Evolutionary conservation across 2,329 filamentous ascomycete genomes (phyloP), one percentile per base, ranked within the genome.

Genomic region (Hypoxylon sp.): DNA sequence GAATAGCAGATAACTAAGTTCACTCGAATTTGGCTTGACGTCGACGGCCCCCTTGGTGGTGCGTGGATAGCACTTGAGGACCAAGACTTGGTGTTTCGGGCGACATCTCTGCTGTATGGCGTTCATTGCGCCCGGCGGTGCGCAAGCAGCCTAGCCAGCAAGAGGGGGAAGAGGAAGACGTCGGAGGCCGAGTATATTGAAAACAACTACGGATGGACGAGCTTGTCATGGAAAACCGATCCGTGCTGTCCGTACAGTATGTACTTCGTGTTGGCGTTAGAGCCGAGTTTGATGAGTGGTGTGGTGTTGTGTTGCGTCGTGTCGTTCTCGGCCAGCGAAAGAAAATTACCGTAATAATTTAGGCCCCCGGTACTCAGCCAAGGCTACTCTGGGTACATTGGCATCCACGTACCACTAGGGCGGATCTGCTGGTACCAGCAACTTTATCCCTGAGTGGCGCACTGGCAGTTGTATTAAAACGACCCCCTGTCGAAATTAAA

Each of bases 1-100:
- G 86, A 97, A 98, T 61, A 98, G 89, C 72, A 99, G 89, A 80
- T 98, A 98, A 82, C 94, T 97, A 71, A 99, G 89, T 85, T 99
- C 96, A 82, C 94, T 97, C 73, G 94, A 94, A 82, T 98, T 98
- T 49, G 96, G 95, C 82, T 95, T 97, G 78, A 97, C 94, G 77
- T 97, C 94, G 79, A 95, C 92, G 70, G 93, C 91, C 57, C 93
- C 94, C 83, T 98, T 98, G 72, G 93, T 93, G 72, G 93, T 95
- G 74, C 92, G 92, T 44, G 96, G 96, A 81, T 98, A 99, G 85
- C 95, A 98, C 84, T 97, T 98, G 73, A 98, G 88, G 73, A 98
- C 91, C 69, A 98, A 86, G 75, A 98, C 93, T 87, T 98, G 95
- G 83, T 99, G 96, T 85, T 98, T 98, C 30, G 96, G 95, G 68